Conservation (phyloP, 2,329 filamentous ascomycete genomes). For the Neofusicoccum cordaticola region DNA sequence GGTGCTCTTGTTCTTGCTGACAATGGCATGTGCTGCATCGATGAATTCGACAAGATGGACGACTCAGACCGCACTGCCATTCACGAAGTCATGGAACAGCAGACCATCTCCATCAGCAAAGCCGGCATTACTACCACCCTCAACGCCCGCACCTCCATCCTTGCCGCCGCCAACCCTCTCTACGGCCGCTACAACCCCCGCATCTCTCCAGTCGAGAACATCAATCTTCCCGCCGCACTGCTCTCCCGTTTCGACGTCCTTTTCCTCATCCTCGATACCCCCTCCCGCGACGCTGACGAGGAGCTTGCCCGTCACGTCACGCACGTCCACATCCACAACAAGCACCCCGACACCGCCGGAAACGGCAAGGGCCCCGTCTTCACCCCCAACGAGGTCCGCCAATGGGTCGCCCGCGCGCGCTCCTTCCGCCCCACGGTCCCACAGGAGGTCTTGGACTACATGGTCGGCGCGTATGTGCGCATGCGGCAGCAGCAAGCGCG, state of each 20-base stretch:
- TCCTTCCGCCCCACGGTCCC: constrained; percentile 86
- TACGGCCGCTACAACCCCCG: constrained; percentile 98
- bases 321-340: constrained; percentile 94
- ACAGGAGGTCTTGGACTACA: constrained; percentile 85
- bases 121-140: constrained; percentile 95
- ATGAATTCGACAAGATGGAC: constrained; percentile 89
- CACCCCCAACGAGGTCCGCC: constrained; percentile 86
- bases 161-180: constrained; percentile 93
- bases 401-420: constrained; percentile 91
- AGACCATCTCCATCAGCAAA: constrained; percentile 83
- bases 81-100: constrained; percentile 86
- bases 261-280: constrained; percentile 94
- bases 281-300: constrained; percentile 82
- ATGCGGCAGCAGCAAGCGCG: constrained; percentile 89
- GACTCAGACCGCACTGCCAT: constrained; percentile 78
- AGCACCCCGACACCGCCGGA: constrained; percentile 70
- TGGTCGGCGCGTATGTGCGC: constrained; percentile 93
- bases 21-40: constrained; percentile 82
- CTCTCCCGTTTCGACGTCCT: constrained; percentile 96
- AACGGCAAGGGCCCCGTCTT: constrained; percentile 65
- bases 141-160: constrained; percentile 92
- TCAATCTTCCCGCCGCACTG: constrained; percentile 95
- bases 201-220: constrained; percentile 96
- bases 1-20: constrained; percentile 77
- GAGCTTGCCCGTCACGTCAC: constrained; percentile 94